A percentile compares a stretch with the other conserved stretches of the same genome.
Evolutionary conservation across 805 yeast genomes (phyloP).

Genomic region (Kregervanrija delftensis): DNA sequence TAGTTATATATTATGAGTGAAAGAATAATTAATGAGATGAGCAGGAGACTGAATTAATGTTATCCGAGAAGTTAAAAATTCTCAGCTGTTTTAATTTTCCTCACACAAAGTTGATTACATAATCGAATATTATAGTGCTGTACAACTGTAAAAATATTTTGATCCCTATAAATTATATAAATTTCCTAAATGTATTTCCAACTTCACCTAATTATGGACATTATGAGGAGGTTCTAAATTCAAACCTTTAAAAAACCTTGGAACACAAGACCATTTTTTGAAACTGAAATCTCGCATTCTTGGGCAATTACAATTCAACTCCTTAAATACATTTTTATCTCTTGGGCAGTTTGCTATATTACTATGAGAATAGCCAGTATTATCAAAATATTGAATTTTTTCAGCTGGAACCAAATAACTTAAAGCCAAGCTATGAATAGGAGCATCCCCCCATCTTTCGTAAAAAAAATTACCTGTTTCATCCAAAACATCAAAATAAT

Average conservation of each 20-base stretch:
- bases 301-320: conserved; percentile 45
- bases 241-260: conserved; percentile 27
- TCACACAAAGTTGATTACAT: too few relatives aligned
- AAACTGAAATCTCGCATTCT: conserved; percentile 43
- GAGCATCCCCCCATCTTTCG: conserved; percentile 80
- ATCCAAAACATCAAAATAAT: conserved; percentile 52
- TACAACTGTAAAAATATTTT: too few relatives aligned
- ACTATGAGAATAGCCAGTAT: conserved; percentile 49
- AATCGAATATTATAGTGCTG: too few relatives aligned
- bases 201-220: background rate
- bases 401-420: conserved; percentile 41
- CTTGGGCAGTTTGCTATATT: conserved; percentile 57
- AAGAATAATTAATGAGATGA: too few relatives aligned
- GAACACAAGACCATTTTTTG: conserved; percentile 45
- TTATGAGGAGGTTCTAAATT: conserved; percentile 3
- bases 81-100: too few relatives aligned
- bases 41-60: too few relatives aligned
- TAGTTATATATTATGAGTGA: too few relatives aligned
- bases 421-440: conserved; percentile 62
- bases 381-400: conserved; percentile 52
- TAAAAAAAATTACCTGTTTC: conserved; percentile 61
- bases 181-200: background rate
- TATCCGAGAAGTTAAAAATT: too few relatives aligned
- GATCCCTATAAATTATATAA: too few relatives aligned
- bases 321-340: conserved; percentile 34